Evolutionary conservation across 331 rosid species (phyloP), one percentile per base, ranked within the genome.

Genomic region (Pyrus hybrid): DNA sequence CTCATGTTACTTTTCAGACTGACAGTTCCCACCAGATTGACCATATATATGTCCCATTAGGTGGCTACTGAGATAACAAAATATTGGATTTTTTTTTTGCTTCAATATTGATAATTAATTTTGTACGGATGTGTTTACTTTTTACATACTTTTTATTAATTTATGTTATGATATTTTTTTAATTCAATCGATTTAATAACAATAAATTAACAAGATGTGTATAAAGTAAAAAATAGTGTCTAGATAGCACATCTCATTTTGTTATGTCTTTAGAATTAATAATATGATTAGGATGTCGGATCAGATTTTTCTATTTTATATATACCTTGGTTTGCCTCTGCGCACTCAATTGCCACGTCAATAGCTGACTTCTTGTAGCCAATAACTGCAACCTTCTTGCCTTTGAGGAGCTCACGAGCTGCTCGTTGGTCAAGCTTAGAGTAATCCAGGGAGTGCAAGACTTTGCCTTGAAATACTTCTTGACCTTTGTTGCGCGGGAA

Each of bases 301-400:
- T 66, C 5, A n/a, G 20, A 26, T 41, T 74, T 32, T 22, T 25
- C 4, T 1, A 3, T 23, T 14, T 11, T 8, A 13, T 47, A 30
- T 8, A 22, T 76, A 85, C 91, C 90, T 83, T 85, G 80, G 58
- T 89, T 89, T 21, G 86, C 91, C 60, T 83, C 67, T 5, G 90
- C 87, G 54, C 91, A 87, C 68, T 89, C 93, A 49, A 80, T 30
- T 1, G 90, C 90, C 8, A 89, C n/a, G 72, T 89, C 92, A 49
- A 89, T 84, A 21, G 86, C 88, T 2, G 92, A 89, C 54, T 89
- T 89, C 60, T 80, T 86, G 80, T 74, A 89, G 58, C 94, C 90
- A 32, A 89, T 57, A 65, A 87, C 56, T 2, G 81, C 91, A 29
- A 85, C 92, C 63, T 73, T 86, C 57, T 86, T 89, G 51, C 83